A percentile compares a stretch with the other conserved stretches of the same genome.
Evolutionary conservation across 2,329 filamentous ascomycete species (phyloP).

Genomic region (Achaetomium macrosporum): DNA sequence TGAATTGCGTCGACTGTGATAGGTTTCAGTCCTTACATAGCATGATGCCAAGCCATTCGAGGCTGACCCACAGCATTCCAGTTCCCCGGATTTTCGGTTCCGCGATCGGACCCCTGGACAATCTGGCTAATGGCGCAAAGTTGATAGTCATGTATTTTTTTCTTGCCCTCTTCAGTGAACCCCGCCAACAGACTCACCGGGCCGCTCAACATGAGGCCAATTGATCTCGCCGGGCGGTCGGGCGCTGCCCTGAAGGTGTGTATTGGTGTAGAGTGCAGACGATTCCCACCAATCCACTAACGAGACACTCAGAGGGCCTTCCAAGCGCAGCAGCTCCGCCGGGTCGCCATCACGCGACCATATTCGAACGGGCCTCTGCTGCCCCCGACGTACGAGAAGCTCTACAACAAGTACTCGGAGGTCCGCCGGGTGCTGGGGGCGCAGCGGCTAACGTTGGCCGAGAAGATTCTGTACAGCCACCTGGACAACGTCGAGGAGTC

Average conservation of each 20-base stretch:
- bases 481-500: constrained; percentile 85
- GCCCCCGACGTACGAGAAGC: constrained; percentile 73
- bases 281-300: not conserved
- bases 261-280: not conserved
- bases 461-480: constrained; percentile 98
- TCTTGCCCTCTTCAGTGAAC: not conserved
- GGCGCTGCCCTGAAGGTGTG: constrained; percentile 43
- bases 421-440: constrained; percentile 67
- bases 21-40: not conserved
- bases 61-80: not conserved
- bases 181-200: constrained; percentile 11
- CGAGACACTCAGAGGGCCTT: constrained; percentile 30
- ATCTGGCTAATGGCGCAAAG: constrained; percentile 9
- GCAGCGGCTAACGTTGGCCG: constrained; percentile 73
- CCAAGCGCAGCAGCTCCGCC: constrained; percentile 30
- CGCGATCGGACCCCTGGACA: constrained; percentile 14
- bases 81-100: constrained; percentile 15
- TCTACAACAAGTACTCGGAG: constrained; percentile 68
- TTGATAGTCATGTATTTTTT: constrained; percentile 18
- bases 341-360: constrained; percentile 20
- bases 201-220: constrained; percentile 40
- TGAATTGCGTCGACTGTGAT: constrained; percentile 4
- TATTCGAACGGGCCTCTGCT: constrained; percentile 33
- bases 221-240: constrained; percentile 45
- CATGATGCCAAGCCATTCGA: not conserved